Evolutionary conservation across 345 rosid species (phyloP).

Genomic region (Kandelia obovata): DNA sequence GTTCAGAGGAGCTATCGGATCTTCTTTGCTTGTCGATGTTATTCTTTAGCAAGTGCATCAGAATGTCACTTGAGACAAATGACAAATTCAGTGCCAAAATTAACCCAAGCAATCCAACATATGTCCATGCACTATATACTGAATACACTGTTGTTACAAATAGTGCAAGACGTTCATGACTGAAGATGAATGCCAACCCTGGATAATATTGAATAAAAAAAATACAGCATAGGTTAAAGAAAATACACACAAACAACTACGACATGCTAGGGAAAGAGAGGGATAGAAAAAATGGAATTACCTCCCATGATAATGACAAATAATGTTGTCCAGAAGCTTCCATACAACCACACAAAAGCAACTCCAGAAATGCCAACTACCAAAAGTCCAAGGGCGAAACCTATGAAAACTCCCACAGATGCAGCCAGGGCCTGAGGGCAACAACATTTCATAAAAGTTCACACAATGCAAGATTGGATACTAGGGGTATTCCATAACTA

Average conservation of each 20-base stretch:
- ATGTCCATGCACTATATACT: conserved; percentile 75
- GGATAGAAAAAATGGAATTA: conserved; percentile 22
- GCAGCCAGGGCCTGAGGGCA: conserved; percentile 55
- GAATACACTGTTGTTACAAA: conserved; percentile 61
- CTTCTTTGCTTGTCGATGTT: conserved; percentile 50
- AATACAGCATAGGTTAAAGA: conserved; percentile 6
- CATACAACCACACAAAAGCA: conserved; percentile 77
- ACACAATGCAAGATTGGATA: conserved; percentile 4
- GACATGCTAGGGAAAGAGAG: conserved; percentile 1
- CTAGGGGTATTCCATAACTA: too few species aligned
- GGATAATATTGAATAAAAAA: conserved; percentile 20
- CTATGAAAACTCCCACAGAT: conserved; percentile 56
- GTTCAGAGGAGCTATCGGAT: conserved; percentile 39
- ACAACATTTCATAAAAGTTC: conserved; percentile 18
- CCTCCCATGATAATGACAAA: conserved; percentile 65
- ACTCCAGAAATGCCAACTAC: conserved; percentile 60
- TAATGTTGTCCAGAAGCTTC: conserved; percentile 90
- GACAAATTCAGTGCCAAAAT: conserved; percentile 79
- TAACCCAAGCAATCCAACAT: conserved; percentile 82
- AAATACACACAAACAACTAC: conserved; percentile 5
- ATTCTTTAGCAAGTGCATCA: conserved; percentile 69
- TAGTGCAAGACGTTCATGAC: conserved; percentile 69
- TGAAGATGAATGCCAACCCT: conserved; percentile 71
- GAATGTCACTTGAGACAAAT: conserved; percentile 83
- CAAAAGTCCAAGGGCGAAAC: conserved; percentile 58